Base-by-base conservation (phyloP, 1,284 basidiomycete genomes). In the Ustilago loliicola region DNA sequence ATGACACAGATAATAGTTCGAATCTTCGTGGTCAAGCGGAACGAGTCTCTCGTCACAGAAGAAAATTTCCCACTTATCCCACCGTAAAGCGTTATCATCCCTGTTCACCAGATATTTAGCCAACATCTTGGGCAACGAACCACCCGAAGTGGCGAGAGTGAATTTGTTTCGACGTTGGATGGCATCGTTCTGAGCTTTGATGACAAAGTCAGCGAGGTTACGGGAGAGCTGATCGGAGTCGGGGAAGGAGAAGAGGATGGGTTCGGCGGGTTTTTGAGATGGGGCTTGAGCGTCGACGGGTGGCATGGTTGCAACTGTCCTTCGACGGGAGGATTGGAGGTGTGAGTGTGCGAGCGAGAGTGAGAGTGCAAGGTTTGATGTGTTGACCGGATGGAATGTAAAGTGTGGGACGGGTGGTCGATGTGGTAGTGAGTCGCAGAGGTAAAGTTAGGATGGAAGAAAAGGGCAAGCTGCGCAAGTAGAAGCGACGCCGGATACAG, bases 21-120 rank as follows among this genome's bases (percentile, higher is more conserved):
- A 95, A 86, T 98, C 96, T 61, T 92, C 90, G 85, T 97, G 90
- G 88, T 96, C 92, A 83, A 98, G 91, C 0, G 95, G 94, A 15
- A 99, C 97, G 65, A 93, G 91, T 63, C 97, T 93, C 89, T 99
- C 97, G 87, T 99, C 97, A 60, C 92, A 95, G 87, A 98, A 99
- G 89, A 93, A 99, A 83, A 99, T 91, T 82, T 98, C 94, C 96
- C 96, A 99, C 87, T 94, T 94, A 86, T 96, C 92, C 96, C 97
- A 99, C 87, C 93, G 93, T 17, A 96, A 90, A 52, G 81, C 84
- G 57, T 90, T 90, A 48, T 92, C 89, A 23, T 66, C 67, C 79
- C 93, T 90, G 64, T 88, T 89, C 72, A 96, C 90, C 77, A 98
- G 80, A 91, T 57, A 90, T 91, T 77, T 87, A 88, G 87, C 87